Evolutionary conservation across 805 yeast genomes (phyloP), one percentile per base, ranked within the genome.

Genomic region (Ogataea nonfermentans): DNA sequence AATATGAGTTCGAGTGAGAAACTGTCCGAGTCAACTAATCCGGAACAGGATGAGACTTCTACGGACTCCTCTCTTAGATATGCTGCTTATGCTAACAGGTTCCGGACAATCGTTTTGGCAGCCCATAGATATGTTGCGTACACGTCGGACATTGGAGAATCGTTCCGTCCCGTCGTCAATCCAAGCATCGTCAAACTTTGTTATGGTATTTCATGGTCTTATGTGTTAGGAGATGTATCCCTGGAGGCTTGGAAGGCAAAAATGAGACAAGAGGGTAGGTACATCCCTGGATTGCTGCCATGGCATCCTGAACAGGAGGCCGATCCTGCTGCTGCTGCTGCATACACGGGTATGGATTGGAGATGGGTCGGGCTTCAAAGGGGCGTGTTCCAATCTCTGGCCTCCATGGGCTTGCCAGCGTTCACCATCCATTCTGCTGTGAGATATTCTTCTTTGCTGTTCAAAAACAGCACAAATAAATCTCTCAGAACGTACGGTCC

Each of bases 391-490:
- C 95, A 85, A 61, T 71, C 83, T 47, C 70, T 86, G 47, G 95
- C 95, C 2, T 79, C 87, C 31, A 86, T 85, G 93, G 91, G 86
- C 11, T 68, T 85, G 29, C 95, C 95, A 8, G 95, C 95, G 3
- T 79, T 84, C 61, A 85, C 95, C 4, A 85, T 85, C 52, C 95
- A 85, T 58, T 71, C 84, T 2, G 67, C 81, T 4, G 95, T 85
- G 28, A 71, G 81, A 49, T 84, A 84, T 56, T 77, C 88, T 2
- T 80, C 86, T 2, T 40, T 65, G 14, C 62, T 79, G 22, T 77
- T 86, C 58, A 79, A 79, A 58, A 78, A 79, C 56, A 59, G 73
- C 36, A 64, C 67, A 32, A 70, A 68, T 43, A 67, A 69, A 40
- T 41, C 63, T 1, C 37, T 85, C 43, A 75, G 74, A 52, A 67